phyloP scores from a whole-genome alignment of 148 eudicot species.

The Persicaria tinctoria region DNA sequence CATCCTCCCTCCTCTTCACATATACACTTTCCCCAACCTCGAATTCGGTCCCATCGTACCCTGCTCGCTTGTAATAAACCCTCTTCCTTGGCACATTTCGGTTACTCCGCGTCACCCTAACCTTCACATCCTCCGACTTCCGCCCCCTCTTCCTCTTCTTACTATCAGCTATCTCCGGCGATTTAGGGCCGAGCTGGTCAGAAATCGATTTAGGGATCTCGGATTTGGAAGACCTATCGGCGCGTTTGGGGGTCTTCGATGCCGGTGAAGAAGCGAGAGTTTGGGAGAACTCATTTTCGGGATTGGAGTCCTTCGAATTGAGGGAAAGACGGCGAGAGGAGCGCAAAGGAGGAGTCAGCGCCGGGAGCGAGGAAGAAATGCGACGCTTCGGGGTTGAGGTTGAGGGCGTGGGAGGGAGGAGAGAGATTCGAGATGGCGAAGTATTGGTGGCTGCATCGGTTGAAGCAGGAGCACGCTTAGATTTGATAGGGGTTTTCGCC shows the following conservation, averaged over 20 bases:
- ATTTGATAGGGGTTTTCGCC: slow-evolving; percentile 47
- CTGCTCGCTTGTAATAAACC: slow-evolving; percentile 68
- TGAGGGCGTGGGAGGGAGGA: slow-evolving; percentile 48
- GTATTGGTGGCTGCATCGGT: slow-evolving; percentile 13
- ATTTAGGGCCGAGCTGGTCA: slow-evolving; percentile 32
- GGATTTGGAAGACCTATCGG: slow-evolving; percentile 4
- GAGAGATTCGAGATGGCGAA: slow-evolving; percentile 19
- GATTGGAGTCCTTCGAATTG: slow-evolving; percentile 14
- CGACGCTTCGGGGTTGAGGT: slow-evolving; percentile 25
- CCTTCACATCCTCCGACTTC: slow-evolving; percentile 7
- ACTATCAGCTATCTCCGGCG: slow-evolving; percentile 31
- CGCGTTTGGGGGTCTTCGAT: slow-evolving; percentile 25
- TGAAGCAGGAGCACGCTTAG: slow-evolving; percentile 16
- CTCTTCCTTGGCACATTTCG: slow-evolving; percentile 33
- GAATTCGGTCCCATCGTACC: slow-evolving; percentile 75
- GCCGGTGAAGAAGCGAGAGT: slow-evolving; percentile 18
- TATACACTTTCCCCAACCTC: slow-evolving; percentile 69
- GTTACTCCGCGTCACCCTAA: slow-evolving; percentile 16
- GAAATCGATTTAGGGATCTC: slow-evolving; percentile 19
- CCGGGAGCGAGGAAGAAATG: slow-evolving; percentile 25
- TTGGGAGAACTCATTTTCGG: background rate
- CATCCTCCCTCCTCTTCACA: slow-evolving; percentile 77
- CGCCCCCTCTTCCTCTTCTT: slow-evolving; percentile 25
- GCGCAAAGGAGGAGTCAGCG: slow-evolving; percentile 21
- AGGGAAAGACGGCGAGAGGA: slow-evolving; percentile 33